Conservation (phyloP, 225 moss, liverwort and hornwort genomes). For the Ulota crispa region DNA sequence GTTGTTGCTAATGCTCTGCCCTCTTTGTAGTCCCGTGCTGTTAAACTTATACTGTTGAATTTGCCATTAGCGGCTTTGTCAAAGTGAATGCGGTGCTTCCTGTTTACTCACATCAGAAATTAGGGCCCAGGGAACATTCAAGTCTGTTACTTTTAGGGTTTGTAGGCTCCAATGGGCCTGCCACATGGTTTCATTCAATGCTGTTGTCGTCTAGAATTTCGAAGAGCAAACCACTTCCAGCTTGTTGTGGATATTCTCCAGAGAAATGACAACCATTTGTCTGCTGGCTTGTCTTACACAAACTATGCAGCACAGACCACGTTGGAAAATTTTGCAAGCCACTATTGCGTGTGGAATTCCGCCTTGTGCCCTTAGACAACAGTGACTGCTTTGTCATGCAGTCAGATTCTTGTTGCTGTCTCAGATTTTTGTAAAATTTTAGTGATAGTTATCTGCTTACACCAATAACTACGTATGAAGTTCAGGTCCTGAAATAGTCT, state of each 20-base stretch:
- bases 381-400: not conserved
- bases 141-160: not conserved
- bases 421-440: not conserved
- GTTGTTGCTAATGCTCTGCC: not conserved
- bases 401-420: not conserved
- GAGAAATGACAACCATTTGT: not conserved
- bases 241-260: not conserved
- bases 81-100: not conserved
- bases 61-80: not conserved
- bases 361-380: not conserved
- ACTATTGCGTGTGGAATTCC: not conserved
- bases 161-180: not conserved
- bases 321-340: not conserved
- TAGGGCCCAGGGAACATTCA: not conserved
- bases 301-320: not conserved
- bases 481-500: constrained; percentile 1
- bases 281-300: constrained; percentile 8
- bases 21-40: not conserved
- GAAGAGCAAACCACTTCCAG: not conserved
- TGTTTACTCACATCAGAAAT: not conserved
- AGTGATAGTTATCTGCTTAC: not conserved
- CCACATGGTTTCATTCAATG: not conserved
- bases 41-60: not conserved
- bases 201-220: not conserved
- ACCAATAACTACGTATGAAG: not conserved